Evolutionary conservation across 164 flowering plant species (phyloP).

Genomic region (Malania oleifera): DNA sequence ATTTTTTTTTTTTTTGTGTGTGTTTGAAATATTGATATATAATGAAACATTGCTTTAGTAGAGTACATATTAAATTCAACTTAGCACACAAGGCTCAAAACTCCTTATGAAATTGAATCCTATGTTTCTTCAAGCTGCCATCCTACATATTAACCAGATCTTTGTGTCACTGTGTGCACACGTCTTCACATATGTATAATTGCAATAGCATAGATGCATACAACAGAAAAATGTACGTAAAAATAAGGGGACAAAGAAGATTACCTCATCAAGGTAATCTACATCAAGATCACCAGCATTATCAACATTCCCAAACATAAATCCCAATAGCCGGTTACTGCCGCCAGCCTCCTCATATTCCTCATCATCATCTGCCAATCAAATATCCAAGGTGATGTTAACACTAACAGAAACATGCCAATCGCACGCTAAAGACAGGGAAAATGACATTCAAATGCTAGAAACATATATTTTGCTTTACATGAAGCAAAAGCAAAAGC

Average conservation of each 20-base stretch:
- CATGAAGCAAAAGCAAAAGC: too few relatives aligned
- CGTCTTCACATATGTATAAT: neutral
- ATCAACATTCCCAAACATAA: conserved; percentile 98
- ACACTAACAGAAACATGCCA: neutral
- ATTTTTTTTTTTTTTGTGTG: too few relatives aligned
- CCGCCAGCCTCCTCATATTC: conserved; percentile 73
- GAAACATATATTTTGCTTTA: neutral
- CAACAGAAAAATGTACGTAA: neutral
- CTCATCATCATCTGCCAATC: conserved; percentile 66
- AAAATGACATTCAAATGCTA: too few relatives aligned
- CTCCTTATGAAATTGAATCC: too few relatives aligned
- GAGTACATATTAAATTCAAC: too few relatives aligned
- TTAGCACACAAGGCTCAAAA: too few relatives aligned
- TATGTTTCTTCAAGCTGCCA: too few relatives aligned
- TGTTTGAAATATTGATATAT: too few relatives aligned
- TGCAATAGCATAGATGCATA: neutral
- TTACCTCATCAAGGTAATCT: conserved; percentile 97
- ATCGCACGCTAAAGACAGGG: neutral
- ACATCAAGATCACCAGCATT: conserved; percentile 87
- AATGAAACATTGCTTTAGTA: too few relatives aligned
- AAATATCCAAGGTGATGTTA: conserved; percentile 2
- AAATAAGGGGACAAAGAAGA: neutral
- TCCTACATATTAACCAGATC: too few relatives aligned
- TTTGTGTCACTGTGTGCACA: too few relatives aligned
- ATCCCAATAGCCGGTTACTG: conserved; percentile 73